These are phyloP conservation scores for Carex scoparia DNA, from an alignment of 176 grass and related monocot genomes.

Conservation along the genomic window DNA sequence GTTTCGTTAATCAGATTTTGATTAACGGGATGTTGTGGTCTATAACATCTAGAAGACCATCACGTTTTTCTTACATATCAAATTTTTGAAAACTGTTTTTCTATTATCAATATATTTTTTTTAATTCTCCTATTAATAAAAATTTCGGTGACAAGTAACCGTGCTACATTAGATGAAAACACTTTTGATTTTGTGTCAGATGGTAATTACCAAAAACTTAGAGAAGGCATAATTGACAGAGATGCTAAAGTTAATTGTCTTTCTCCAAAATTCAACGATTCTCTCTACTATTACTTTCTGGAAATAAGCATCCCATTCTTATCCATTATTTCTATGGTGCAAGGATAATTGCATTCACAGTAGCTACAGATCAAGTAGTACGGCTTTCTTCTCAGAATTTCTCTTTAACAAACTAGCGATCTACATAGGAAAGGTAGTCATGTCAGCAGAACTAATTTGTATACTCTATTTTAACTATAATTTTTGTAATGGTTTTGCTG, in stretches of 20 bases:
- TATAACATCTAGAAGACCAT: too few relatives aligned
- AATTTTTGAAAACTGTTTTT: too few relatives aligned
- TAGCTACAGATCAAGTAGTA: neutral
- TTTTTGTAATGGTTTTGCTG: neutral
- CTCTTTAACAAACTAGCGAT: neutral
- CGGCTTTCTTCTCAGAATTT: neutral
- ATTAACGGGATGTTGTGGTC: too few relatives aligned
- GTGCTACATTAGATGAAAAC: neutral
- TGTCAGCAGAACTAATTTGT: neutral
- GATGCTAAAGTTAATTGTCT: neutral
- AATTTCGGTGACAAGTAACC: neutral
- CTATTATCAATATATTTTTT: too few relatives aligned
- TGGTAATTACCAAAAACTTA: neutral
- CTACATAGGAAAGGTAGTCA: neutral
- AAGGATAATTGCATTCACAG: neutral
- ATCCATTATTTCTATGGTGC: neutral
- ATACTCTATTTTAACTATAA: neutral
- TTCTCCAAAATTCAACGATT: constrained; percentile 11
- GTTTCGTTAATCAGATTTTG: too few relatives aligned
- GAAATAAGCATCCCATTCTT: constrained; percentile 18
- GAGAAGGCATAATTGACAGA: constrained; percentile 7
- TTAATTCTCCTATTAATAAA: too few relatives aligned
- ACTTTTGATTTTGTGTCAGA: neutral
- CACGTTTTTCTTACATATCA: too few relatives aligned
- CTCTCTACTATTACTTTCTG: constrained; percentile 5